These are phyloP conservation scores for Cenchrus americanus DNA, from an alignment of 176 grass and related monocot species.

Conservation along the genomic window DNA sequence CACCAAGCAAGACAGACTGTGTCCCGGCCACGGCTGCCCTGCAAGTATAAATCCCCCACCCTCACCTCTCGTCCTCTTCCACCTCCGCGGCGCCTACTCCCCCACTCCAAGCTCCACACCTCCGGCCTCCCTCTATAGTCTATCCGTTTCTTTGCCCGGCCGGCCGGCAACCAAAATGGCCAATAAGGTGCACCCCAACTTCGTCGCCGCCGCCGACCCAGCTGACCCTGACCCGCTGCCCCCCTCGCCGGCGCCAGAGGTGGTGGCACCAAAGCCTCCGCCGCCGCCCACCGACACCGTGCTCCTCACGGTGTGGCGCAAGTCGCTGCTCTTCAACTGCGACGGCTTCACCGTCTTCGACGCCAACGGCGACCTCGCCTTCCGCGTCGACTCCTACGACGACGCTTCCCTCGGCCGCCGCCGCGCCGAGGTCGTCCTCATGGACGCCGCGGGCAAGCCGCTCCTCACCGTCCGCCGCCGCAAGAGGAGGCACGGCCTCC, in stretches of 20 bases:
- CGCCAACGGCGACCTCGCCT: slow-evolving; percentile 67
- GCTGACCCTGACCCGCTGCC: not conserved
- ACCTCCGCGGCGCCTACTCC: too few relatives aligned
- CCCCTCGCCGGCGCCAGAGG: not conserved
- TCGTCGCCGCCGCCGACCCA: not conserved
- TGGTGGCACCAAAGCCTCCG: not conserved
- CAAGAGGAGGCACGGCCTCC: too few relatives aligned
- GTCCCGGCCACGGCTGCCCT: too few relatives aligned
- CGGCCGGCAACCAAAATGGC: too few relatives aligned
- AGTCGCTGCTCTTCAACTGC: slow-evolving; percentile 75
- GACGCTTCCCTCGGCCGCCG: slow-evolving; percentile 28
- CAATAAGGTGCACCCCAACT: slow-evolving; percentile 6
- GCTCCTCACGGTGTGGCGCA: slow-evolving; percentile 81
- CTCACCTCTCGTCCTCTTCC: too few relatives aligned
- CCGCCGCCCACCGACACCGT: not conserved
- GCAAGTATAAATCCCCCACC: too few relatives aligned
- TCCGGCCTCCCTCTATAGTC: too few relatives aligned
- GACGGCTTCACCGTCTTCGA: slow-evolving; percentile 70
- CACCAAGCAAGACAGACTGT: too few relatives aligned
- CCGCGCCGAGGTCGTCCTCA: slow-evolving; percentile 62
- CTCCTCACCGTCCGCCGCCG: slow-evolving; percentile 57
- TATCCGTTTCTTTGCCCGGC: too few relatives aligned
- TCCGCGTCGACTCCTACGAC: slow-evolving; percentile 80
- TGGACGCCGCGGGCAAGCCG: slow-evolving; percentile 50
- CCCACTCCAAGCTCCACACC: too few relatives aligned